Evolutionary conservation across 2,329 filamentous ascomycete genomes (phyloP).

Genomic region (Chrysosphaeria jannelii): DNA sequence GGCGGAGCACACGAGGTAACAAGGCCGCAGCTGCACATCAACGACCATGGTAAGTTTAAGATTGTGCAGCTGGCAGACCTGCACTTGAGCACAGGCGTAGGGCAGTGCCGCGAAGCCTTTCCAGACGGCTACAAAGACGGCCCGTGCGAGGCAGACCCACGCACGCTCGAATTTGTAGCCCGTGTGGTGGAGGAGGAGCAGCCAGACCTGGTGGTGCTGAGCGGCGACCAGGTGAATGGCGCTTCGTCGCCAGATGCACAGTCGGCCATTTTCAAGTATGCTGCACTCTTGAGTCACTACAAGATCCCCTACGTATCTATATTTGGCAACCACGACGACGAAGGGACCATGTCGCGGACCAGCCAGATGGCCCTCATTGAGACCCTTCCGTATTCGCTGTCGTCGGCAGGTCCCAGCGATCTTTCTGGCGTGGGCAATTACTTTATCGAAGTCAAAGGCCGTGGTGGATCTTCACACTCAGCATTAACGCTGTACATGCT

Average conservation of each 20-base stretch:
- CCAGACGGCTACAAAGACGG: constrained; percentile 41
- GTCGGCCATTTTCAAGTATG: constrained; percentile 81
- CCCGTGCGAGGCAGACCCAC: constrained; percentile 68
- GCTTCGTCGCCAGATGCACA: constrained; percentile 77
- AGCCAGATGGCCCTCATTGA: constrained; percentile 68
- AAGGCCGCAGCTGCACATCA: constrained; percentile 47
- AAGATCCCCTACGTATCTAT: constrained; percentile 79
- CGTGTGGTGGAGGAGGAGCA: constrained; percentile 72
- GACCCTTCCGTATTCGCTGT: constrained; percentile 65
- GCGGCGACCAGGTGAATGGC: constrained; percentile 86
- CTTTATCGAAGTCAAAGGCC: constrained; percentile 63
- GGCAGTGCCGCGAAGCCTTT: constrained; percentile 59
- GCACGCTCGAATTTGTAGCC: constrained; percentile 70
- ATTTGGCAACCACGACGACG: constrained; percentile 94
- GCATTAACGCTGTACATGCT: constrained; percentile 85
- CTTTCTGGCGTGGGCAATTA: constrained; percentile 90
- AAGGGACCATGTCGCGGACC: constrained; percentile 32
- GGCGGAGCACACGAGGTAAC: constrained; percentile 32
- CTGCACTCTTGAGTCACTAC: constrained; percentile 53
- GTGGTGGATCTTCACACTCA: constrained; percentile 51
- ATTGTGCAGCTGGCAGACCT: constrained; percentile 91
- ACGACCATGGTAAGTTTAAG: constrained; percentile 81
- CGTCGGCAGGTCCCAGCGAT: constrained; percentile 50
- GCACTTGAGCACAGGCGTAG: constrained; percentile 73
- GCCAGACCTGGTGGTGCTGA: constrained; percentile 72